Evolutionary conservation across 2,329 filamentous ascomycete genomes (phyloP).

Genomic region (Arachnopeziza araneosa): DNA sequence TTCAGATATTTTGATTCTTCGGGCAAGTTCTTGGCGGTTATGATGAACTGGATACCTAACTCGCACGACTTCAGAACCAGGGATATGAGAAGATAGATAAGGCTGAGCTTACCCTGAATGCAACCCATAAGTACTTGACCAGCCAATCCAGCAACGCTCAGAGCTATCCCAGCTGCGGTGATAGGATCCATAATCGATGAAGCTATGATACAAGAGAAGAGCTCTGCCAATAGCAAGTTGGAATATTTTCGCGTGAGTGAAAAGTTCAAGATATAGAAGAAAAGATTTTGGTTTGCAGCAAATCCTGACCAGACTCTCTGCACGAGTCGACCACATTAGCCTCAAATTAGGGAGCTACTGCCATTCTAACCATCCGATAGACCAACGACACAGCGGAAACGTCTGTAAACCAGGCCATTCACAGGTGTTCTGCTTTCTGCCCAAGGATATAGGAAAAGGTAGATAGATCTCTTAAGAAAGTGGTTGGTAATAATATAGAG

Average conservation of each 20-base stretch:
- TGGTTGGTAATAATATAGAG: not conserved
- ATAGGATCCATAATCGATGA: slow-evolving; percentile 24
- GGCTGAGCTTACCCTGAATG: slow-evolving; percentile 34
- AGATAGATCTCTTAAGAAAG: no score
- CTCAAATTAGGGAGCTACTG: no score
- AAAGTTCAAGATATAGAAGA: no score
- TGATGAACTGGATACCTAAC: slow-evolving; percentile 41
- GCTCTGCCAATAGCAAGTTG: not conserved
- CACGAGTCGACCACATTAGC: no score
- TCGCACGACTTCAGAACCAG: not conserved
- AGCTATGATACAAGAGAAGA: not conserved
- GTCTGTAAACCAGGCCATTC: no score
- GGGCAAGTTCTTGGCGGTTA: slow-evolving; percentile 43
- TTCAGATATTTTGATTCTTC: slow-evolving; percentile 45
- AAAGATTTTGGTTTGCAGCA: no score
- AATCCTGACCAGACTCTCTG: no score
- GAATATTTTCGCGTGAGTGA: no score
- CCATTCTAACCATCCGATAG: no score
- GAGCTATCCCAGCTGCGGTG: slow-evolving; percentile 24
- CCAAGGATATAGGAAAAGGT: no score
- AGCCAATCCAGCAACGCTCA: slow-evolving; percentile 40
- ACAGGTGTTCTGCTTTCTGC: no score
- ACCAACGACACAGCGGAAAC: no score
- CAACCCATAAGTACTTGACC: slow-evolving; percentile 43
- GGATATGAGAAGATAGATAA: not conserved